Conservation (phyloP, 2,329 filamentous ascomycete species). For the Neofusicoccum umdonicola region DNA sequence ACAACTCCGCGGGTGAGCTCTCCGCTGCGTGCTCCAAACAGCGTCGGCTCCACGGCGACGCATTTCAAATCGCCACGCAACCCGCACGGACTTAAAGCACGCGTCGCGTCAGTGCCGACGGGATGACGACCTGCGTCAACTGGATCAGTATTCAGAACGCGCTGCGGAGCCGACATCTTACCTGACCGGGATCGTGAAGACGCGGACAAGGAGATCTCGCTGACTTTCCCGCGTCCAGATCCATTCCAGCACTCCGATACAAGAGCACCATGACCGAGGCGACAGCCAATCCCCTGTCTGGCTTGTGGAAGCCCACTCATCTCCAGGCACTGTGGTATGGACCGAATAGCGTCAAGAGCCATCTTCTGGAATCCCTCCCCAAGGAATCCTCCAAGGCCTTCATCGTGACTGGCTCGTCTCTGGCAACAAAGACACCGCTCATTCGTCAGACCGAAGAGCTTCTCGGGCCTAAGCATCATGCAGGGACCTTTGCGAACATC, state of each 20-base stretch:
- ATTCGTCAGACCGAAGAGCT: constrained; percentile 52
- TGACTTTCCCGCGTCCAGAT: background rate
- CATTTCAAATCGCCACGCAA: background rate
- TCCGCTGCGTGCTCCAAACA: background rate
- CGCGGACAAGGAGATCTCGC: background rate
- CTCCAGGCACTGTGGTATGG: constrained; percentile 53
- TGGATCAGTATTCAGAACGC: background rate
- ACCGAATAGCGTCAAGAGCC: constrained; percentile 44
- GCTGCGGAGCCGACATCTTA: no score
- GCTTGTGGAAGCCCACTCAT: constrained; percentile 52
- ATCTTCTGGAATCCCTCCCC: constrained; percentile 48
- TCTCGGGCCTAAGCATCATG: constrained; percentile 45
- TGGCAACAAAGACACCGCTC: constrained; percentile 54
- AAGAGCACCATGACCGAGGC: constrained; percentile 40
- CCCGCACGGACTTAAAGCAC: background rate
- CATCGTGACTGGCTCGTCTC: constrained; percentile 55
- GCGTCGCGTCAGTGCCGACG: background rate
- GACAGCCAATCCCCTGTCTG: constrained; percentile 45
- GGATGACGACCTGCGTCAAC: no score
- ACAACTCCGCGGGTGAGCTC: constrained; percentile 1
- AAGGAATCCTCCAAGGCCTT: constrained; percentile 52
- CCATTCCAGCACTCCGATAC: background rate
- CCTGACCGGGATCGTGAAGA: background rate
- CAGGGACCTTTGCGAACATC: constrained; percentile 56
- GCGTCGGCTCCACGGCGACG: no score